phyloP scores from a whole-genome alignment of 2,329 filamentous ascomycete genomes.

The Colletotrichum gigasporum region DNA sequence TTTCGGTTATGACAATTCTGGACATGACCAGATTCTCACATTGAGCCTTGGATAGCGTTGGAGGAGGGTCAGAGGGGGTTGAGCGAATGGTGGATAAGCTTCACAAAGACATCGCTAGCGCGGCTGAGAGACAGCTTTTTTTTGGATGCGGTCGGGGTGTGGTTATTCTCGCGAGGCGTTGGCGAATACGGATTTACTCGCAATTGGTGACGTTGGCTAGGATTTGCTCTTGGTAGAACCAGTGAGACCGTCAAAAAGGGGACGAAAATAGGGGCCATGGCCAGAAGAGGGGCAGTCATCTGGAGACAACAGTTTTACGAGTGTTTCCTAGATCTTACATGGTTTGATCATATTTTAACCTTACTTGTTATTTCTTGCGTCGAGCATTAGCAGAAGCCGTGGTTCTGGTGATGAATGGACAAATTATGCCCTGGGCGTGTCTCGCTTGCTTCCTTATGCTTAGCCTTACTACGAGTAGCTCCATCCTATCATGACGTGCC shows the following conservation, averaged over 20 bases:
- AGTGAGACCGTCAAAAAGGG: conserved; percentile 16
- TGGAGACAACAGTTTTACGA: conserved; percentile 27
- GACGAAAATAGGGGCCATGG: conserved; percentile 21
- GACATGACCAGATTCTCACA: conserved; percentile 8
- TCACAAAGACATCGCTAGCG: background rate
- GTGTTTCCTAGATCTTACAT: conserved; percentile 32
- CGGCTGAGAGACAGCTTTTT: background rate
- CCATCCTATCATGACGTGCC: background rate
- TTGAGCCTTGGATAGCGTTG: background rate
- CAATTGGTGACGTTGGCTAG: conserved; percentile 8
- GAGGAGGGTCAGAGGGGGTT: background rate
- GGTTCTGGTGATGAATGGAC: background rate
- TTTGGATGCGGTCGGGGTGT: conserved; percentile 14
- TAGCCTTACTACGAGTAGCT: too few species aligned
- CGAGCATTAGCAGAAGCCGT: conserved; percentile 2
- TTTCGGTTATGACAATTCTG: conserved; percentile 11
- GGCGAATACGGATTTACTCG: conserved; percentile 27
- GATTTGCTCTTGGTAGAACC: conserved; percentile 6
- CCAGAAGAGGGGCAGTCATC: conserved; percentile 16
- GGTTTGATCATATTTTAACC: conserved; percentile 25
- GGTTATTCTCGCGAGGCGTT: conserved; percentile 30
- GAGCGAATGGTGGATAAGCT: background rate
- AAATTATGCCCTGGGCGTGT: background rate
- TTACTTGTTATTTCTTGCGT: conserved; percentile 1
- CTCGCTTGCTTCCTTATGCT: background rate